Conservation (phyloP, 2,329 filamentous ascomycete species). For the Aschersonia sp. region DNA sequence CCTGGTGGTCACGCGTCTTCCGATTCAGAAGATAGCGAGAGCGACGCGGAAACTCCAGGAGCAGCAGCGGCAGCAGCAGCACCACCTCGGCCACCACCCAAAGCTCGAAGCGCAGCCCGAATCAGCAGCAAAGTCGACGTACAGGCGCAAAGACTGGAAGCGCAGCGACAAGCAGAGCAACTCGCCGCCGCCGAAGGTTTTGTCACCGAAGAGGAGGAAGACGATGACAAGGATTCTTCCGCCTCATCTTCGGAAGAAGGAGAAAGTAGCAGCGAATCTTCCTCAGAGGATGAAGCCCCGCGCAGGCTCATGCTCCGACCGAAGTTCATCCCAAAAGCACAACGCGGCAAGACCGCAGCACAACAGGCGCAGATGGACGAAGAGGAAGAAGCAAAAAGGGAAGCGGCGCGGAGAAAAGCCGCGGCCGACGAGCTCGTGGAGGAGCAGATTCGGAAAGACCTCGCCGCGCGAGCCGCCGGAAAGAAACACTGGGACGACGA, state of each 20-base stretch:
- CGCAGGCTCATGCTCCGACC: slow-evolving; percentile 39
- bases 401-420: slow-evolving; percentile 44
- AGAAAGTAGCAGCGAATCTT: slow-evolving; percentile 20
- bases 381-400: slow-evolving; percentile 26
- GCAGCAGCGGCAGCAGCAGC: slow-evolving; percentile 8
- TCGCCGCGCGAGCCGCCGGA: slow-evolving; percentile 56
- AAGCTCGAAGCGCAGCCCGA: slow-evolving; percentile 38
- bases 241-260: slow-evolving; percentile 28
- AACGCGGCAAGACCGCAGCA: slow-evolving; percentile 23
- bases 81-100: slow-evolving; percentile 38
- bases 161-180: slow-evolving; percentile 32
- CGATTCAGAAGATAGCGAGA: slow-evolving; percentile 30
- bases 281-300: slow-evolving; percentile 21
- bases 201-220: slow-evolving; percentile 40
- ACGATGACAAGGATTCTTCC: slow-evolving; percentile 21
- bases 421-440: slow-evolving; percentile 71
- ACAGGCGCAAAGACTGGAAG: slow-evolving; percentile 27
- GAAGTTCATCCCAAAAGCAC: slow-evolving; percentile 46
- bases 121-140: slow-evolving; percentile 42
- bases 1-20: slow-evolving; percentile 41
- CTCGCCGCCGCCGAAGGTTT: slow-evolving; percentile 46
- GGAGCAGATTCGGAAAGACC: slow-evolving; percentile 72
- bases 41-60: slow-evolving; percentile 16
- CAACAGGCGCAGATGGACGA: slow-evolving; percentile 2
- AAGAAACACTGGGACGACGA: slow-evolving; percentile 82